Evolutionary conservation across 768 basidiomycete genomes (phyloP).

Genomic region (Epithele typhae): DNA sequence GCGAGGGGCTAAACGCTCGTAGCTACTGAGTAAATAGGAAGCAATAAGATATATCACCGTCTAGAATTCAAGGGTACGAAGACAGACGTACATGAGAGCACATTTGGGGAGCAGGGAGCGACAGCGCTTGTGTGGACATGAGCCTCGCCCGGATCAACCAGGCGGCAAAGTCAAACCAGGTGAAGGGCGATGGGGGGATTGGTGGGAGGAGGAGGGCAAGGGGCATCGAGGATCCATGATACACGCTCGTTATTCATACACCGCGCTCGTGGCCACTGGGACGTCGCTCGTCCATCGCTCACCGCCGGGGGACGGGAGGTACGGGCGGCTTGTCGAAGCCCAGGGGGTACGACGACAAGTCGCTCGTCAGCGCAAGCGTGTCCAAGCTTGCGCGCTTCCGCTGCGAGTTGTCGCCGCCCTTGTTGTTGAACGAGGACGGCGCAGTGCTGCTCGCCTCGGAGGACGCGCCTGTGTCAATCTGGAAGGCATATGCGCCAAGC

Average conservation of each 20-base stretch:
- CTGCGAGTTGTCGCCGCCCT: slow-evolving; percentile 25
- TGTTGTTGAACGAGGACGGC: slow-evolving; percentile 26
- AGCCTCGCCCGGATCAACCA: slow-evolving; percentile 21
- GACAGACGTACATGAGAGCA: slow-evolving; percentile 10
- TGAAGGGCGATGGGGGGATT: slow-evolving; percentile 12
- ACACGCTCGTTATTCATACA: slow-evolving; percentile 17
- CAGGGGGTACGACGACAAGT: slow-evolving; percentile 80
- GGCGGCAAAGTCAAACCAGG: slow-evolving; percentile 15
- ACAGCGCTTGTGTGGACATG: slow-evolving; percentile 10
- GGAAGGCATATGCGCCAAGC: slow-evolving; percentile 84
- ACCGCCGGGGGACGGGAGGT: slow-evolving; percentile 16
- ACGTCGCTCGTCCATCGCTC: neutral
- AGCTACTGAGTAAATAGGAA: slow-evolving; percentile 5
- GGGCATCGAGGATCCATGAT: slow-evolving; percentile 7
- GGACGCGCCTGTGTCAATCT: slow-evolving; percentile 61
- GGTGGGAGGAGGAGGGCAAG: neutral
- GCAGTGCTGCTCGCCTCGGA: slow-evolving; percentile 18
- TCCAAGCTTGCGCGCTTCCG: slow-evolving; percentile 80
- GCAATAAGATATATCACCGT: slow-evolving; percentile 14
- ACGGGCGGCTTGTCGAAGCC: slow-evolving; percentile 48
- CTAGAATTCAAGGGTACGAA: neutral
- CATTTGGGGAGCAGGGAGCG: slow-evolving; percentile 4
- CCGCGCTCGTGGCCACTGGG: slow-evolving; percentile 5
- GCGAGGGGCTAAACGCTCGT: slow-evolving; percentile 1
- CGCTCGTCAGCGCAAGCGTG: slow-evolving; percentile 77